These are phyloP conservation scores for Lactarius hatsudake DNA, from an alignment of 768 basidiomycete genomes.

Conservation along the genomic window DNA sequence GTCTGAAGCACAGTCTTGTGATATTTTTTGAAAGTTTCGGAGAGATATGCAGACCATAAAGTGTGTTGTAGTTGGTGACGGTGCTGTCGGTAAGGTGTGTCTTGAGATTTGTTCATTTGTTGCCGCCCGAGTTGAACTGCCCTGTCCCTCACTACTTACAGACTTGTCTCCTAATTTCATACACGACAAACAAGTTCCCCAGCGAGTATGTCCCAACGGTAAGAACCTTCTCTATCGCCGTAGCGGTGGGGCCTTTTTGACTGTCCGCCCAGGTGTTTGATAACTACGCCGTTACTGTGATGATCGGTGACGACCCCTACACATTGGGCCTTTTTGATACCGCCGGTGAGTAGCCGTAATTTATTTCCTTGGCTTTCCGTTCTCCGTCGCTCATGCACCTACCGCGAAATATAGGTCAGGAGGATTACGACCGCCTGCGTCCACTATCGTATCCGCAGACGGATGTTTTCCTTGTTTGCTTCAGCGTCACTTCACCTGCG, in stretches of 20 bases:
- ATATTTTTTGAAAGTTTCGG: slow-evolving; percentile 20
- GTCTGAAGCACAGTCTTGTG: slow-evolving; percentile 13
- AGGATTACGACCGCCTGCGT: slow-evolving; percentile 99
- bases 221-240: slow-evolving; percentile 38
- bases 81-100: slow-evolving; percentile 95
- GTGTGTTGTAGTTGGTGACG: slow-evolving; percentile 96
- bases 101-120: slow-evolving; percentile 8
- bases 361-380: not conserved
- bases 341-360: slow-evolving; percentile 65
- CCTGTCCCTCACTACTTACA: slow-evolving; percentile 33
- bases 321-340: slow-evolving; percentile 98
- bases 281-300: slow-evolving; percentile 99
- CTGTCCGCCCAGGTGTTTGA: slow-evolving; percentile 72
- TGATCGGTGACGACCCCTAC: slow-evolving; percentile 99
- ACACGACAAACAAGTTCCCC: slow-evolving; percentile 97
- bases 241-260: slow-evolving; percentile 23
- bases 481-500: slow-evolving; percentile 97
- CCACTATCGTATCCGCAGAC: slow-evolving; percentile 99
- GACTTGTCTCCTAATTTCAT: slow-evolving; percentile 96
- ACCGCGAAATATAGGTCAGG: slow-evolving; percentile 66
- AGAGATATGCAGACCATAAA: slow-evolving; percentile 89
- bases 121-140: not conserved
- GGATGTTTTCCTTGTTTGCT: slow-evolving; percentile 99
- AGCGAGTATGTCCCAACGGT: slow-evolving; percentile 99
- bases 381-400: slow-evolving; percentile 15